Base-by-base conservation (phyloP, 306 rosid species). In the Alnus rubra region DNA sequence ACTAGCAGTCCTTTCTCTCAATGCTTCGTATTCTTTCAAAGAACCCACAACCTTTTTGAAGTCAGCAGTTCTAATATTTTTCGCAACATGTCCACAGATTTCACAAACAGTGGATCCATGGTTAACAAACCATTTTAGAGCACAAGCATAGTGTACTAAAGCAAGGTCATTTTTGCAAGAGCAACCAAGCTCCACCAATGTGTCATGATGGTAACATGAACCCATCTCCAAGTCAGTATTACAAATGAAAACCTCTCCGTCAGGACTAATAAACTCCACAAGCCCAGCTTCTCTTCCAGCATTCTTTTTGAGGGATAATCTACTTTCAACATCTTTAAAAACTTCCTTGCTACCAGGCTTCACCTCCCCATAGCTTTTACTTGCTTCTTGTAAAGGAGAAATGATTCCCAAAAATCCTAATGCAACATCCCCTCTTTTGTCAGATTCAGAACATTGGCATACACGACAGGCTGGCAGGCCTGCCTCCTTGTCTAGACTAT, bases 101-200 rank as follows among this genome's bases (percentile, higher is more conserved):
- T 95, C 99, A 87, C 99, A 95, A 63, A 91, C 74, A 7, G 91
- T 92, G 74, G 97, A 93, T 84, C 99, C 99, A 84, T 93, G 99
- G 81, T 88, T 95, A 72, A 95, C 83, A 84, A 95, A 95, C 99
- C 99, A 95, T 79, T 95, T 95, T 49, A 95, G 92, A 39, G 99
- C 99, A 82, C 99, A 95, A 6, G 97, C 92, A 73, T 95, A 95
- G 79, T 95, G 99, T 69, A 92, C 98, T 59, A 91, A 77, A 78
- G 93, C 99, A 76, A 95, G 96, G 82, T 95, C 99, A 82, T 85
- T 91, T 87, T 95, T 95, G 86, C 99, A 95, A 80, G 87, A 90
- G 82, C 99, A 95, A 48, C 99, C 99, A 78, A 95, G 99, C 86
- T 92, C 97, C 45, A 93, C 62, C 62, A 95, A 82, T 31, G 84